A percentile compares a stretch with the other conserved stretches of the same genome.
Conservation (phyloP, 495 filamentous ascomycete genomes). For the Penicillium tannophilum region DNA sequence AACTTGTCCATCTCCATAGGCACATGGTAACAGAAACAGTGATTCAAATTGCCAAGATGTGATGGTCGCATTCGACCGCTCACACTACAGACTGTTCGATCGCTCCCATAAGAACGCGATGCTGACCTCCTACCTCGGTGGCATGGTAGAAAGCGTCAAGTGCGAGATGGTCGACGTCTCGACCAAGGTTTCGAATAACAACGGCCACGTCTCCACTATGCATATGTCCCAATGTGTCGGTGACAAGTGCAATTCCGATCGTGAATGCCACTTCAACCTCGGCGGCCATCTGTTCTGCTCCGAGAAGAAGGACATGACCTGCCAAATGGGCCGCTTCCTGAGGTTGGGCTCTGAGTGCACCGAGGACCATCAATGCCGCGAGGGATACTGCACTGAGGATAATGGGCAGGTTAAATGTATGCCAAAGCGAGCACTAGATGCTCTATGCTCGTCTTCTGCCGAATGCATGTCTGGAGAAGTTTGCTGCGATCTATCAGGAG, state of each 20-base stretch:
- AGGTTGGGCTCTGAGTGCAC: background rate
- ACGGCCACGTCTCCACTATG: background rate
- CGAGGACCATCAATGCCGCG: background rate
- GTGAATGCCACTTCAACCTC: background rate
- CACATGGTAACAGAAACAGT: background rate
- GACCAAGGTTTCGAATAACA: background rate
- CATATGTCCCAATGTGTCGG: slow-evolving; percentile 3
- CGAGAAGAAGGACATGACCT: background rate
- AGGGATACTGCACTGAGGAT: background rate
- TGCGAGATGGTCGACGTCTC: slow-evolving; percentile 3
- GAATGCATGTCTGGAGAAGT: background rate
- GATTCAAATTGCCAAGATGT: slow-evolving; percentile 1
- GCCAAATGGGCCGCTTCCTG: background rate
- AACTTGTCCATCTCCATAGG: background rate
- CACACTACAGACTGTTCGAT: slow-evolving; percentile 3
- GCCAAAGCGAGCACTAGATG: background rate
- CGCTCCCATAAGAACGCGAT: background rate
- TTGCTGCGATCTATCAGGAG: background rate
- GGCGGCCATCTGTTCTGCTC: background rate
- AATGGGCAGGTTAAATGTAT: background rate
- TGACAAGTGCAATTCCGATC: background rate
- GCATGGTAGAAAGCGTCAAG: background rate
- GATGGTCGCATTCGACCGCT: background rate
- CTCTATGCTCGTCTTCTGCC: background rate
- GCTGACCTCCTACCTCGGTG: background rate